Base-by-base conservation (phyloP, 2,329 filamentous ascomycete species). In the Pseudopithomyces maydicus region DNA sequence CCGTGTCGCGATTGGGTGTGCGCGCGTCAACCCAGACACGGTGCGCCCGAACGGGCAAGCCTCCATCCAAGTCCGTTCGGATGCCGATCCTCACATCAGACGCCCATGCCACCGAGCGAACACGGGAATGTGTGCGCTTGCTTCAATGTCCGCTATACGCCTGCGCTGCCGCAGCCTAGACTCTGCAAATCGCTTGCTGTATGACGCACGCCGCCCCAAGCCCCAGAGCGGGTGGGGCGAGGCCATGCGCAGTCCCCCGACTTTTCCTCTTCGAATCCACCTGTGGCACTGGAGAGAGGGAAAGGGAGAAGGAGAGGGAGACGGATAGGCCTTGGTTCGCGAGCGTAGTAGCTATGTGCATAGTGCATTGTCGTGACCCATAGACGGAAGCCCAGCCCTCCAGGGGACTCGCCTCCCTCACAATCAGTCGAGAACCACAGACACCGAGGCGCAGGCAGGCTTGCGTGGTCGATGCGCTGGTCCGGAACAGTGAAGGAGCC, bases 81-180 rank as follows among this genome's bases (percentile, higher is more conserved):
- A 51, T 51, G 48, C 48, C 48, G 38, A 51, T 46, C 48, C 48
- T 42, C 38, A 35, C 48, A 51, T 43, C 47, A 51, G 48, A 19
- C 23, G 48, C 48, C 48, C 8, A 22, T 26, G 17, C 38, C 48
- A 51, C 6, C 2, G 15, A 33, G 48, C 26, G 48, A 50, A 42
- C 38, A 51, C 6, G 11, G 12, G 48, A 33, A 2, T 2, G 32
- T 36, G 43, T 23, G 26, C 26, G 23, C 14, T 33, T 15, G 47
- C 47, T 20, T 29, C 38, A 42, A 51, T 32, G 48, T 51, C 48
- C 48, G 48, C 17, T 51, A 10, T 51, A 51, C 48, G 36, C 48
- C 26, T 51, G 38, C 48, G 42, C 42, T 8, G 26, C 26, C 26
- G 26, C 26, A 29, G 38, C 42, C 48, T 29, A 43, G 36, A 51